phyloP scores from a whole-genome alignment of 148 eudicot genomes.

The Polygonum aviculare region DNA sequence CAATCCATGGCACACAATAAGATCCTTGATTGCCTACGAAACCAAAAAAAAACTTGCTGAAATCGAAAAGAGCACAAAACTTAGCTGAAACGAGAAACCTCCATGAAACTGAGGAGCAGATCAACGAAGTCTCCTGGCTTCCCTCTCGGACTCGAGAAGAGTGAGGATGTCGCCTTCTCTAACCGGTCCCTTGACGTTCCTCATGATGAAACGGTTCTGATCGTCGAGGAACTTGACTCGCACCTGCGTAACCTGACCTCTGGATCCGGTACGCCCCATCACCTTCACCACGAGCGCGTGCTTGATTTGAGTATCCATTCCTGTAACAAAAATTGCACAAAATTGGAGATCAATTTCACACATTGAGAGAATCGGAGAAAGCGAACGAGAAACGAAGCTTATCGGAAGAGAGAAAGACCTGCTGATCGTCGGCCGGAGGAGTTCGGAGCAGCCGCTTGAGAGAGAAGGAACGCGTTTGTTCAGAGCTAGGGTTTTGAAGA shows the following conservation, averaged over 20 bases:
- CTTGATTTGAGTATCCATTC: conserved; percentile 27
- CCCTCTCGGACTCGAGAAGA: conserved; percentile 23
- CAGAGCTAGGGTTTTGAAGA: conserved; percentile 9
- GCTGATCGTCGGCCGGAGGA: background rate
- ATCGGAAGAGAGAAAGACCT: background rate
- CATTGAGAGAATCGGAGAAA: background rate
- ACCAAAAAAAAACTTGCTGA: background rate
- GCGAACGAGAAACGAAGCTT: background rate
- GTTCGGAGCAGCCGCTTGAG: background rate
- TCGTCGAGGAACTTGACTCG: conserved; percentile 31
- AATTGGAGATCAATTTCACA: background rate
- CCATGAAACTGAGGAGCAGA: background rate
- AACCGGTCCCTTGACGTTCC: conserved; percentile 38
- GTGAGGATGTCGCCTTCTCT: conserved; percentile 33
- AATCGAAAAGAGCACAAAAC: background rate
- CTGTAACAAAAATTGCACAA: background rate
- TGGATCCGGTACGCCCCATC: conserved; percentile 36
- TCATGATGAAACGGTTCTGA: conserved; percentile 31
- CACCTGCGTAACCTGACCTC: conserved; percentile 35
- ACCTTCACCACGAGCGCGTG: conserved; percentile 27
- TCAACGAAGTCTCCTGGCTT: conserved; percentile 18
- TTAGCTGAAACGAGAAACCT: background rate
- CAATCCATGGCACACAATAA: background rate
- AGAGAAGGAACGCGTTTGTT: background rate
- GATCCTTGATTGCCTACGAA: background rate